Percentiles rank a stretch among this genome's conserved stretches.
These are phyloP conservation scores for Marasmius sp. DNA, from an alignment of 1,284 basidiomycete genomes.

Conservation along the genomic window DNA sequence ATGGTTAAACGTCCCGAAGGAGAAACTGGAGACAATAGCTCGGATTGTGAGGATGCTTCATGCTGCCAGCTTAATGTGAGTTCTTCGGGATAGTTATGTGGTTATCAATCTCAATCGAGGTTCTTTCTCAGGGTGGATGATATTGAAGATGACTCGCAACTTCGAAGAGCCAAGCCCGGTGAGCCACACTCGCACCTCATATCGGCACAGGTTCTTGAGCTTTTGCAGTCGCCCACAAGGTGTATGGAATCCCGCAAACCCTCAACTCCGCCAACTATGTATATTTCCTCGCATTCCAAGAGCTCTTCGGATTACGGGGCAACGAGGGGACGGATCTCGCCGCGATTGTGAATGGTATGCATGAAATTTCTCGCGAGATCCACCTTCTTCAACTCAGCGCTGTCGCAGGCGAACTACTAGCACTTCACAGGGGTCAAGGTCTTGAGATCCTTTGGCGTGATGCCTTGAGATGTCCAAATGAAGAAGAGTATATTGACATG, in stretches of 20 bases:
- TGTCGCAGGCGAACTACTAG: conserved; percentile 72
- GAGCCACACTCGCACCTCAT: conserved; percentile 13
- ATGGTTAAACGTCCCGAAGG: conserved; percentile 84
- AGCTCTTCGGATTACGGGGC: conserved; percentile 64
- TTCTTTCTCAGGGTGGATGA: conserved; percentile 79
- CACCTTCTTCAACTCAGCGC: not conserved
- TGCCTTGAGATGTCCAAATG: conserved; percentile 87
- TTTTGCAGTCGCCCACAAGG: conserved; percentile 80
- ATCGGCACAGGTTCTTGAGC: not conserved
- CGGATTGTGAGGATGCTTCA: conserved; percentile 92
- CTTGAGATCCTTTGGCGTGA: conserved; percentile 96
- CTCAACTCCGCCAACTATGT: conserved; percentile 98
- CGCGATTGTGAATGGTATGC: conserved; percentile 64
- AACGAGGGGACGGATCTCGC: conserved; percentile 51
- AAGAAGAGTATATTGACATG: conserved; percentile 94
- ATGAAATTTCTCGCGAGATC: not conserved
- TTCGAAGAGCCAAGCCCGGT: conserved; percentile 87
- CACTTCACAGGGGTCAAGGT: conserved; percentile 93
- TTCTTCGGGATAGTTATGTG: conserved; percentile 9
- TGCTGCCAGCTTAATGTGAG: conserved; percentile 88
- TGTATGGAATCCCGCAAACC: conserved; percentile 95
- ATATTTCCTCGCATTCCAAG: conserved; percentile 88
- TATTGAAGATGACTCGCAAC: conserved; percentile 93
- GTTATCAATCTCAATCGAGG: conserved; percentile 9
- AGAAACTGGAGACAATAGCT: conserved; percentile 74